phyloP scores from a whole-genome alignment of 2,329 filamentous ascomycete genomes.

The Trichophyton schoenleinii region DNA sequence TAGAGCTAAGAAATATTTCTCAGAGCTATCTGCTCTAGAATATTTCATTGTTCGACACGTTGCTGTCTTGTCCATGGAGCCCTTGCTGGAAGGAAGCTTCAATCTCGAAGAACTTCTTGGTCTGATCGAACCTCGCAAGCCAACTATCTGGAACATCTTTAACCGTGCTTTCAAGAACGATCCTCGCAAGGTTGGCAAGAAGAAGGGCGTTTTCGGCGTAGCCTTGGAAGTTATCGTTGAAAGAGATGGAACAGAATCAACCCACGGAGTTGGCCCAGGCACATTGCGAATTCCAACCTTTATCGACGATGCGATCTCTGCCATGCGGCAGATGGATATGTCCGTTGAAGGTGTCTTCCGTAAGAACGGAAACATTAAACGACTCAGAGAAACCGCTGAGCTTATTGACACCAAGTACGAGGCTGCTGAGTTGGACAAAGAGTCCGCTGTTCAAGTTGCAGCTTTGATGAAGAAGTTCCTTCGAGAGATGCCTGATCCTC shows the following conservation, averaged over 20 bases:
- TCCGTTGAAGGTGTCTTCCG: slow-evolving; percentile 97
- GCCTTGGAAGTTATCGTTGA: slow-evolving; percentile 80
- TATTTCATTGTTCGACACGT: slow-evolving; percentile 96
- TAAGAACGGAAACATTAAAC: slow-evolving; percentile 97
- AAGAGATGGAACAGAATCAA: slow-evolving; percentile 91
- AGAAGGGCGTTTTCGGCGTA: slow-evolving; percentile 89
- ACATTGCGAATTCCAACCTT: slow-evolving; percentile 83
- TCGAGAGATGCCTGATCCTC: slow-evolving; percentile 81
- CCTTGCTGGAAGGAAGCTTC: slow-evolving; percentile 78
- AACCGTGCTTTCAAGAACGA: slow-evolving; percentile 92
- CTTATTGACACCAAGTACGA: slow-evolving; percentile 78
- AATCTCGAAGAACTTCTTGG: slow-evolving; percentile 84
- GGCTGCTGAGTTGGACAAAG: slow-evolving; percentile 70
- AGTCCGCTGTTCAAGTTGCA: slow-evolving; percentile 86
- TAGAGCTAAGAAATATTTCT: slow-evolving; percentile 73
- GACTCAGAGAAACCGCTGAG: slow-evolving; percentile 73
- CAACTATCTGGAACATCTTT: slow-evolving; percentile 96
- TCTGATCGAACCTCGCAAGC: slow-evolving; percentile 84
- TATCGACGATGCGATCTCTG: slow-evolving; percentile 84
- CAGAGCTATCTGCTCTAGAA: slow-evolving; percentile 84
- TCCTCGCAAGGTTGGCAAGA: slow-evolving; percentile 56
- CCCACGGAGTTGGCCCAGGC: slow-evolving; percentile 86
- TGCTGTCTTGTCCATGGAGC: slow-evolving; percentile 88
- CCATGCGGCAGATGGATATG: slow-evolving; percentile 98
- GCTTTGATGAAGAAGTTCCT: slow-evolving; percentile 92